A percentile compares a stretch with the other conserved stretches of the same genome.
Evolutionary conservation across 2,329 filamentous ascomycete species (phyloP).

Genomic region (Pestalotiopsis sp.): DNA sequence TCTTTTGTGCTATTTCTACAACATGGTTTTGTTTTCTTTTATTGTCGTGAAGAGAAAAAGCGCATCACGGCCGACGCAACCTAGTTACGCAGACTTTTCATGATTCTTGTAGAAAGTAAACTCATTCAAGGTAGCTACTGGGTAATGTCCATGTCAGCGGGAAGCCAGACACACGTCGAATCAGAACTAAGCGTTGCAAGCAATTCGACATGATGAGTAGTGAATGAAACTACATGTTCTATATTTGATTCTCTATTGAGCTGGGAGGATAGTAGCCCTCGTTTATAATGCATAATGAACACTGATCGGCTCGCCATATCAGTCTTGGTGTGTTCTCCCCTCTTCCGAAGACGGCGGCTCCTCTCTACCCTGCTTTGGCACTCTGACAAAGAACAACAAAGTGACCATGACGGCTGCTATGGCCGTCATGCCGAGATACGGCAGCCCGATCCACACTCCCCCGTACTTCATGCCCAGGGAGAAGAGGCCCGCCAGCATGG

Average conservation of each 20-base stretch:
- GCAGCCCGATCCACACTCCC: conserved; percentile 32
- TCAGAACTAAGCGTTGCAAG: too few relatives aligned
- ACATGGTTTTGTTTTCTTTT: too few relatives aligned
- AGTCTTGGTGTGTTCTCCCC: conserved; percentile 5
- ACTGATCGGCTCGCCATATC: neutral
- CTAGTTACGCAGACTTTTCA: too few relatives aligned
- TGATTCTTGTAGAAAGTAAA: too few relatives aligned
- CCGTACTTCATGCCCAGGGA: conserved; percentile 29
- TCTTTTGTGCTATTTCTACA: too few relatives aligned
- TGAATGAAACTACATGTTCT: neutral
- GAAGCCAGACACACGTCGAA: too few relatives aligned
- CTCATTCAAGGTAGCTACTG: too few relatives aligned
- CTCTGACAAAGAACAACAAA: conserved; percentile 11
- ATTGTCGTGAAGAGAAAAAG: too few relatives aligned
- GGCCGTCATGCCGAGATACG: conserved; percentile 28
- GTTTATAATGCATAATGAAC: neutral
- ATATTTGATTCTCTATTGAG: neutral
- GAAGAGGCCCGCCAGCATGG: conserved; percentile 33
- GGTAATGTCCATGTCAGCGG: too few relatives aligned
- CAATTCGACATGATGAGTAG: neutral
- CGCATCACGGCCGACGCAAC: too few relatives aligned
- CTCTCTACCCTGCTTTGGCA: conserved; percentile 6
- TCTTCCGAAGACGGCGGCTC: conserved; percentile 3
- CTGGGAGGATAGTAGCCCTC: too few relatives aligned
- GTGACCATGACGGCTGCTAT: conserved; percentile 13